These are phyloP conservation scores for Ogataea hybrid DNA, from an alignment of 1,139 yeast species.

Conservation along the genomic window DNA sequence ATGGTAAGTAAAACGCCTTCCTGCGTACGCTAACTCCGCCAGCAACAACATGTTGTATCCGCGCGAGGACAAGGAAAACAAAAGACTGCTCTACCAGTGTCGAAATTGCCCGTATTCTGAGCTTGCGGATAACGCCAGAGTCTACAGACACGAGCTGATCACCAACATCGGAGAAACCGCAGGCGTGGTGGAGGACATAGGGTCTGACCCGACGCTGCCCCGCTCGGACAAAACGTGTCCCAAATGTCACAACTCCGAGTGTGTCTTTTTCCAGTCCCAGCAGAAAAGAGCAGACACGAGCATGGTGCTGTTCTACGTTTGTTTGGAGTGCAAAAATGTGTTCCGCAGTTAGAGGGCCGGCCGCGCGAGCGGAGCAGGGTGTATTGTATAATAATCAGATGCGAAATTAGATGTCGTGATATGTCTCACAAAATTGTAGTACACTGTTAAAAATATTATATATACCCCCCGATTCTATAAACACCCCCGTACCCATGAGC, in stretches of 20 bases:
- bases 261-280: slow-evolving; percentile 95
- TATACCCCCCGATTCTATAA: background rate
- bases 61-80: slow-evolving; percentile 81
- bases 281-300: slow-evolving; percentile 93
- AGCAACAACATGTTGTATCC: slow-evolving; percentile 97
- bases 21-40: background rate
- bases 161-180: slow-evolving; percentile 93
- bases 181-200: slow-evolving; percentile 96
- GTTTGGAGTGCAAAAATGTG: slow-evolving; percentile 80
- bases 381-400: background rate
- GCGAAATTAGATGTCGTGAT: too few species aligned
- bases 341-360: slow-evolving; percentile 37
- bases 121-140: slow-evolving; percentile 83
- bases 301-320: slow-evolving; percentile 93
- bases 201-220: slow-evolving; percentile 94
- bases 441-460: background rate
- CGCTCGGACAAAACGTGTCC: slow-evolving; percentile 94
- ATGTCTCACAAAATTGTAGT: background rate
- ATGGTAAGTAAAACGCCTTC: slow-evolving; percentile 42
- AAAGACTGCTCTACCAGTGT: slow-evolving; percentile 82
- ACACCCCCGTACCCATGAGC: background rate
- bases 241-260: slow-evolving; percentile 79
- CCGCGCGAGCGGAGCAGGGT: background rate
- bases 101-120: slow-evolving; percentile 95
- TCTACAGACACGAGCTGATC: slow-evolving; percentile 89